Base-by-base conservation (phyloP, 345 rosid genomes). In the Brassica carinata region DNA sequence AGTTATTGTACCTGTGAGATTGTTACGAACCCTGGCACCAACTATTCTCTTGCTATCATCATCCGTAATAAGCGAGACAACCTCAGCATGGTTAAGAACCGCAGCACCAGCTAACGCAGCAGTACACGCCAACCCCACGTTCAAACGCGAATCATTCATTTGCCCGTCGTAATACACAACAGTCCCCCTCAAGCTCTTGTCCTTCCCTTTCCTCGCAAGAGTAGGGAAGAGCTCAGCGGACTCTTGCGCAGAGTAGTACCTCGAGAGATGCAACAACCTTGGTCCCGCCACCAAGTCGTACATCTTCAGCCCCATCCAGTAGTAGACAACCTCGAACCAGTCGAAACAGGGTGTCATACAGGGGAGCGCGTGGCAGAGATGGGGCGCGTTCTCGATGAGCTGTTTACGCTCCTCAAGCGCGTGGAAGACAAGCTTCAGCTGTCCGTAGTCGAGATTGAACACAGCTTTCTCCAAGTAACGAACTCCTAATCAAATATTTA, bases 391-490 rank as follows among this genome's bases (percentile, higher is more conserved):
- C 48, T 88, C 96, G 31, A 95, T 95, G 80, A 95, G 85, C 85
- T 90, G 96, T 77, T 90, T 93, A 70, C 99, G 92, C 87, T 93
- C 99, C 87, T 88, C 94, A 2, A 93, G 97, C 0, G 99, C 99
- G 81, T 96, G 98, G 78, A 96, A 96, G 36, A 96, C 99, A 23
- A 96, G 90, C 89, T 86, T 91, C 69, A 96, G 67, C 76, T 96
- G 98, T 65, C 99, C 99, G 82, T 91, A 91, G 79, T 96, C 99
- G 62, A 96, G 93, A 79, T 86, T 91, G 77, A 96, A 96, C 40
- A 93, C 93, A 76, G 99, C 99, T 86, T 96, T 96, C 88, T 96
- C 99, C 93, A 96, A 81, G 87, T 96, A 96, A 1, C 98, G 93
- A 71, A 96, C 99, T 15, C 98, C 99, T 93, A 67, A 30, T 51